These are phyloP conservation scores for Hypoxylon subgilvum DNA, from an alignment of 495 filamentous ascomycete species.

Conservation along the genomic window DNA sequence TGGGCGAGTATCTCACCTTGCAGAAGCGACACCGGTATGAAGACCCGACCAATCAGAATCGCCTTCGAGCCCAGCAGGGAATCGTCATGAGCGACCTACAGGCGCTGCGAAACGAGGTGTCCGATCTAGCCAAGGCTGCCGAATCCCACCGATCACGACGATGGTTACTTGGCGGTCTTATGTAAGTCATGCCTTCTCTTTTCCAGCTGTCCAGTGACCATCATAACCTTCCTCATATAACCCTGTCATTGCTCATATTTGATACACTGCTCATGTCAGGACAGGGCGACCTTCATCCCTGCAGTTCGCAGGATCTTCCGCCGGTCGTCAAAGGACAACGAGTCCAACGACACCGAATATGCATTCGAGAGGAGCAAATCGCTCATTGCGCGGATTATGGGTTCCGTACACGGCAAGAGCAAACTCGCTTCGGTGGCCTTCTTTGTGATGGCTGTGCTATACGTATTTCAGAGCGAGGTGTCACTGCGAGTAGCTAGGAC, in stretches of 20 bases:
- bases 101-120: constrained; percentile 40
- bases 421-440: constrained; percentile 52
- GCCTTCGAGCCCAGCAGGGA: constrained; percentile 44
- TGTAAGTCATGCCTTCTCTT: constrained; percentile 42
- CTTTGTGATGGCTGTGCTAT: constrained; percentile 54
- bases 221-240: background rate
- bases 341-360: constrained; percentile 53
- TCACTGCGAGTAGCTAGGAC: constrained; percentile 50
- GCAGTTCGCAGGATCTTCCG: constrained; percentile 51
- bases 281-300: constrained; percentile 52
- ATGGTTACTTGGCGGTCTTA: constrained; percentile 48
- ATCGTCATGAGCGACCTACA: constrained; percentile 45
- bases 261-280: background rate
- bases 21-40: constrained; percentile 32
- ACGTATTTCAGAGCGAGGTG: constrained; percentile 57
- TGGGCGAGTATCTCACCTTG: constrained; percentile 47
- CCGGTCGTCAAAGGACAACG: constrained; percentile 33
- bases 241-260: background rate
- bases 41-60: constrained; percentile 30
- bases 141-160: constrained; percentile 51
- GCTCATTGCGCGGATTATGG: constrained; percentile 50
- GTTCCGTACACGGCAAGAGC: constrained; percentile 42
- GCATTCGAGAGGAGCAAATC: constrained; percentile 52
- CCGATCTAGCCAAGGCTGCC: constrained; percentile 37
- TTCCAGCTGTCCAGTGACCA: background rate